Evolutionary conservation across 257 asterid genomes (phyloP), one percentile per base, ranked within the genome.

Genomic region (Fraxinus americana): DNA sequence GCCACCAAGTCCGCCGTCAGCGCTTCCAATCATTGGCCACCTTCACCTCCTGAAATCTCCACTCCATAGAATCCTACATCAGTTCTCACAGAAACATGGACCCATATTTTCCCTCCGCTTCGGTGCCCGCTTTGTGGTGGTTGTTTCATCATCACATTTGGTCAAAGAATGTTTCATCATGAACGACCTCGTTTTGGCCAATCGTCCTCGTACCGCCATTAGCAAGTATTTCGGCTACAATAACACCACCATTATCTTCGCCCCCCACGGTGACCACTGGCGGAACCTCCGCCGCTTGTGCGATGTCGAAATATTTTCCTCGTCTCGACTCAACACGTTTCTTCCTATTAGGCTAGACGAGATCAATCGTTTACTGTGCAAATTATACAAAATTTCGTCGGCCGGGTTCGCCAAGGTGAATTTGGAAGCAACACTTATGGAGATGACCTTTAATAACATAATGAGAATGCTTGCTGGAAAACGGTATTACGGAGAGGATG

Each of bases 381-480:
- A 41, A 2, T 41, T 11, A 10, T 10, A 2, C 48, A 41, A 41
- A 41, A 41, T 41, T 41, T 41, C 48, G 4, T 41, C 48, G 4
- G 14, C 14, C 14, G 14, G 48, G 48, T 41, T 41, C 48, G 48
- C 14, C 14, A 41, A 41, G 48, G 48, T 41, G 48, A 41, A 41
- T 41, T 41, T 41, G 16, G 48, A 41, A 41, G 14, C 12, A 41
- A 41, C 11, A 41, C 3, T 41, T 2, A 41, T 10, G 48, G 80
- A 79, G 71, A 29, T 81, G 54, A 41, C 82, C 1, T 82, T 81
- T 11, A 86, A 86, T 10, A 78, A 75, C 43, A 59, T 81, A n/a
- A 80, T 70, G 80, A 80, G 87, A 38, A 86, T 83, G 82, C 14
- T 81, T 4, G 80, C 81, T 0, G 81, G 82, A 34, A 86, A 83